Evolutionary conservation across 176 grass and related monocot genomes (phyloP).

Genomic region (Aegilops speltoides): DNA sequence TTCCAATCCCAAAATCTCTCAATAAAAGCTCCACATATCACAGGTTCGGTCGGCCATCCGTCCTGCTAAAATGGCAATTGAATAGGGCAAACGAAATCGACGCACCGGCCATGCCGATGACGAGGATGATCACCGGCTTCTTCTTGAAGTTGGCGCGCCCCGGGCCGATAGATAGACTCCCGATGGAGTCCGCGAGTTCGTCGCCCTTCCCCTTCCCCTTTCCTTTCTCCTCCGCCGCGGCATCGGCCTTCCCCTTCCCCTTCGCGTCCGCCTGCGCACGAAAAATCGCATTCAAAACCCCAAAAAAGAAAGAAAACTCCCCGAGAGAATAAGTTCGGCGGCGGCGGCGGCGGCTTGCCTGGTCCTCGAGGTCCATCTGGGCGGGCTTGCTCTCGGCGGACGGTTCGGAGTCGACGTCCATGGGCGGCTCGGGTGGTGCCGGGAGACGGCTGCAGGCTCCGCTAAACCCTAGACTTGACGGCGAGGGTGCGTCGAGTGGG

Average conservation of each 20-base stretch:
- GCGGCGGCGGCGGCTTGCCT: constrained; percentile 27
- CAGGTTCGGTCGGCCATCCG: not conserved
- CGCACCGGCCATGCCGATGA: constrained; percentile 89
- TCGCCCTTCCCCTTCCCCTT: constrained; percentile 40
- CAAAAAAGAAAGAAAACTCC: not conserved
- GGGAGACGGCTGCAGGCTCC: not conserved
- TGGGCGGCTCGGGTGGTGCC: not conserved
- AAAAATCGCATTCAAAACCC: not conserved
- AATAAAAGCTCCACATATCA: not conserved
- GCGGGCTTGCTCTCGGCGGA: constrained; percentile 25
- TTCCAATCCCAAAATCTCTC: not conserved
- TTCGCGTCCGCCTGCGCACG: constrained; percentile 34
- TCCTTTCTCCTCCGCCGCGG: constrained; percentile 25
- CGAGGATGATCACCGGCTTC: constrained; percentile 89
- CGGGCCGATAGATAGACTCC: constrained; percentile 55
- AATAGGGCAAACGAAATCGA: not conserved
- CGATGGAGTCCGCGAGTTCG: constrained; percentile 79
- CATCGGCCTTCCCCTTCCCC: constrained; percentile 39
- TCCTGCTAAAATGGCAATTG: not conserved
- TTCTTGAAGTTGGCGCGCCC: constrained; percentile 64
- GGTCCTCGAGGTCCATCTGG: constrained; percentile 50
- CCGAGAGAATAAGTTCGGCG: not conserved
- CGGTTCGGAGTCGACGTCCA: constrained; percentile 34
- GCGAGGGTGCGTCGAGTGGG: not conserved
- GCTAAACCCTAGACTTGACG: constrained; percentile 32